Percentiles rank a stretch among this genome's conserved stretches.
phyloP scores from a whole-genome alignment of 106 monocot species.

The Gastrodia elata region DNA sequence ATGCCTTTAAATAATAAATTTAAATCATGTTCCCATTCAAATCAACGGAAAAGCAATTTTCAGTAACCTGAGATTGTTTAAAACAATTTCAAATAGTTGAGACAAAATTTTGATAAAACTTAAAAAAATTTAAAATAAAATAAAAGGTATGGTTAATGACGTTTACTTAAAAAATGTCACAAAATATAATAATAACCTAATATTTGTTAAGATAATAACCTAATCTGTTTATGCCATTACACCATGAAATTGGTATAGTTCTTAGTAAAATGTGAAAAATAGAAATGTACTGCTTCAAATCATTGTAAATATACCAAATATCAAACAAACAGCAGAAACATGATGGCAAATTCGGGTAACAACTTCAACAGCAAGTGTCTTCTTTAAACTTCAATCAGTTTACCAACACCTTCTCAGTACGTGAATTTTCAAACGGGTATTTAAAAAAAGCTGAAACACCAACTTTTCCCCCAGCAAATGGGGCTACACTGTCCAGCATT shows the following conservation, averaged over 20 bases:
- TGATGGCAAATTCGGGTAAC: background rate
- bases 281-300: background rate
- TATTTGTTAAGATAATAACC: background rate
- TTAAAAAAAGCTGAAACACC: background rate
- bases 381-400: too few species aligned
- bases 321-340: background rate
- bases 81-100: too few species aligned
- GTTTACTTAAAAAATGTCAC: background rate
- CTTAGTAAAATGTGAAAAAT: background rate
- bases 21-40: too few species aligned
- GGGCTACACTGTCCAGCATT: background rate
- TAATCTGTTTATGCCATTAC: background rate
- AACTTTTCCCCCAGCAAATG: background rate
- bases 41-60: too few species aligned
- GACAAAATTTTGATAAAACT: too few species aligned
- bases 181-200: background rate
- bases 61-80: too few species aligned
- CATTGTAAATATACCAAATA: background rate
- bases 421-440: background rate
- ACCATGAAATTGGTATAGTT: background rate
- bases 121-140: background rate
- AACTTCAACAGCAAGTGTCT: background rate
- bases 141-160: background rate
- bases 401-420: too few species aligned
- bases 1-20: too few species aligned